Evolutionary conservation across 176 grass and related monocot species (phyloP), one percentile per base, ranked within the genome.

Genomic region (Neostapfia colusana): DNA sequence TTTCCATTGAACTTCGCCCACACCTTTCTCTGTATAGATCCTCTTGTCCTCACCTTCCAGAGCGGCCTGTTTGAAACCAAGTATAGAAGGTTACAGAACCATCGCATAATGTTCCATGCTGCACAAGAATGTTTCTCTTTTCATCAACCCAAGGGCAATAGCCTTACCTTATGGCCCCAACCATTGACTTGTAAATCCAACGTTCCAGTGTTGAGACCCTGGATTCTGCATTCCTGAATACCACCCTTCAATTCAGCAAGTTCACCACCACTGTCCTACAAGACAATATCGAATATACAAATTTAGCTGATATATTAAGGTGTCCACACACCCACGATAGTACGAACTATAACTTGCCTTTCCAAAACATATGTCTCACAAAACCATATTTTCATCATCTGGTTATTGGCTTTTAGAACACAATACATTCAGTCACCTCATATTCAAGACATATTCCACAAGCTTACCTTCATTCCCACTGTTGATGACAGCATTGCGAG

Each of bases 161-260:
- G 3, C 49, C 11, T 65, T 87, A 97, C 95, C 86, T 89, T 70
- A 83, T 97, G 91, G 61, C 86, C 91, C 95, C 95, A 97, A 2
- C 85, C 75, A 43, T 85, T 97, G 14, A 23, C 49, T 38, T 81
- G 81, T 46, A 97, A 83, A 74, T 97, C 95, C 74, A 97, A 76
- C 11, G 95, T 97, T 16, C 95, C 95, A 24, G 91, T 93, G 55
- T 93, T 97, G 57, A 97, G 95, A 79, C 95, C 95, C 83, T 90
- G 91, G 66, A 97, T 77, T 54, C 20, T 35, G 28, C 76, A 85
- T 3, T 79, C 78, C 58, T 87, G 77, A 14, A 96, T 62, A 11
- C 92, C 89, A 5, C 84, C 65, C 73, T 85, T 76, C 58, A 80
- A 37, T 21, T 81, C 72, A 51, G 89, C 89, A 73, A 92, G 69